These are phyloP conservation scores for Eremothecium sinecaudum DNA, from an alignment of 1,139 yeast species.

Conservation along the genomic window DNA sequence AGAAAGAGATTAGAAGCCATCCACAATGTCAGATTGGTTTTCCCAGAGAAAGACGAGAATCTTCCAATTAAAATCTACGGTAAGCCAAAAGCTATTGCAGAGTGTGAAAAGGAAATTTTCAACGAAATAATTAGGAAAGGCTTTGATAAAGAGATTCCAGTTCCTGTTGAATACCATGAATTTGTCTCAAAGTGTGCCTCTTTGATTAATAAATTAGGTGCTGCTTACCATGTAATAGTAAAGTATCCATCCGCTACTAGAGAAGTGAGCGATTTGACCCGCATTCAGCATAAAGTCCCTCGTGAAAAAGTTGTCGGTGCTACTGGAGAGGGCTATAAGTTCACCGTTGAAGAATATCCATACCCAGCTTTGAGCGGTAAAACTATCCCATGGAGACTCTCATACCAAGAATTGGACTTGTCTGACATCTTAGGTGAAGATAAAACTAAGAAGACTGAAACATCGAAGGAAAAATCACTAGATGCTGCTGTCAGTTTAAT, in stretches of 20 bases:
- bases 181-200: conserved; percentile 64
- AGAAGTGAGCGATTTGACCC: conserved; percentile 45
- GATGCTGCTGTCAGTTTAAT: conserved; percentile 25
- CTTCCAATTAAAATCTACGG: conserved; percentile 44
- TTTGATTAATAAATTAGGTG: conserved; percentile 47
- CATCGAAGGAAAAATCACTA: conserved; percentile 28
- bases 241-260: conserved; percentile 47
- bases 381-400: conserved; percentile 56
- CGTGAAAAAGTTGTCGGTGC: conserved; percentile 44
- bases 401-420: conserved; percentile 31
- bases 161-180: conserved; percentile 52
- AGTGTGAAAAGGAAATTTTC: conserved; percentile 45
- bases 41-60: conserved; percentile 53
- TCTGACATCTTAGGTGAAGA: conserved; percentile 34
- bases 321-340: conserved; percentile 36
- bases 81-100: conserved; percentile 50
- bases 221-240: conserved; percentile 50
- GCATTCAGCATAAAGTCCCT: conserved; percentile 35
- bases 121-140: conserved; percentile 41
- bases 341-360: conserved; percentile 38
- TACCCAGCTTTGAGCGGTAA: conserved; percentile 31
- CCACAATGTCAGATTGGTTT: conserved; percentile 50
- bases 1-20: conserved; percentile 69
- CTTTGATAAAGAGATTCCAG: conserved; percentile 38
- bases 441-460: conserved; percentile 25